Conservation (phyloP, 2,329 filamentous ascomycete species). For the Exophiala aquamarina region DNA sequence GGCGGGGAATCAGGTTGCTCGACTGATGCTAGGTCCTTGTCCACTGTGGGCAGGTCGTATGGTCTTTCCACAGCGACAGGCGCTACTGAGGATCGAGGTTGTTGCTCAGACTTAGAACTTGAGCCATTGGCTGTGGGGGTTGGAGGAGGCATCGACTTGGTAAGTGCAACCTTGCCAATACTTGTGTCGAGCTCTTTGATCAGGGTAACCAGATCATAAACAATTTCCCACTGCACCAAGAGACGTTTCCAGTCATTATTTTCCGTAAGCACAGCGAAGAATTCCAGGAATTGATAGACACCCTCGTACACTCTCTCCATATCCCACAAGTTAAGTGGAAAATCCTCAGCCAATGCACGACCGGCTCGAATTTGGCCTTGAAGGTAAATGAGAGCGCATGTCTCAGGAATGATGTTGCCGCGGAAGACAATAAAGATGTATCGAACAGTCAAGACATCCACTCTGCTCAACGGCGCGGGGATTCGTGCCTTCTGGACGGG, state of each 20-base stretch:
- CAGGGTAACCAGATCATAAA: slow-evolving; percentile 83
- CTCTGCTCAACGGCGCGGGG: slow-evolving; percentile 55
- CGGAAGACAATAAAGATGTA: slow-evolving; percentile 93
- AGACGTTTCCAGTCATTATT: slow-evolving; percentile 79
- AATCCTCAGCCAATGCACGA: slow-evolving; percentile 75
- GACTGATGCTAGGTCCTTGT: slow-evolving; percentile 2
- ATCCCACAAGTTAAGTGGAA: slow-evolving; percentile 93
- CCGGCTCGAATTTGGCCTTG: slow-evolving; percentile 85
- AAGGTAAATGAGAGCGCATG: slow-evolving; percentile 88
- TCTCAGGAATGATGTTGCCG: slow-evolving; percentile 88
- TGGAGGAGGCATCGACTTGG: slow-evolving; percentile 19
- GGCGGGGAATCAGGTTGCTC: slow-evolving; percentile 12
- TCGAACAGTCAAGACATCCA: slow-evolving; percentile 69
- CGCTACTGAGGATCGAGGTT: slow-evolving; percentile 34
- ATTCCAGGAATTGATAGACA: slow-evolving; percentile 89
- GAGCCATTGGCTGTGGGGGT: slow-evolving; percentile 10
- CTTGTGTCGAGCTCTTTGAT: slow-evolving; percentile 84
- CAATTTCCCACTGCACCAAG: slow-evolving; percentile 87
- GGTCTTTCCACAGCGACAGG: slow-evolving; percentile 63
- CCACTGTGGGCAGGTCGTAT: slow-evolving; percentile 47
- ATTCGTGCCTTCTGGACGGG: slow-evolving; percentile 49
- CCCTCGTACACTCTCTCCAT: slow-evolving; percentile 97
- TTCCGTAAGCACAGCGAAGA: slow-evolving; percentile 86
- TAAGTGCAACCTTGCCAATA: slow-evolving; percentile 71
- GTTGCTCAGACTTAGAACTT: slow-evolving; percentile 22